Base-by-base conservation (phyloP, 805 yeast genomes). In the Saccharomycopsis javanensis region DNA sequence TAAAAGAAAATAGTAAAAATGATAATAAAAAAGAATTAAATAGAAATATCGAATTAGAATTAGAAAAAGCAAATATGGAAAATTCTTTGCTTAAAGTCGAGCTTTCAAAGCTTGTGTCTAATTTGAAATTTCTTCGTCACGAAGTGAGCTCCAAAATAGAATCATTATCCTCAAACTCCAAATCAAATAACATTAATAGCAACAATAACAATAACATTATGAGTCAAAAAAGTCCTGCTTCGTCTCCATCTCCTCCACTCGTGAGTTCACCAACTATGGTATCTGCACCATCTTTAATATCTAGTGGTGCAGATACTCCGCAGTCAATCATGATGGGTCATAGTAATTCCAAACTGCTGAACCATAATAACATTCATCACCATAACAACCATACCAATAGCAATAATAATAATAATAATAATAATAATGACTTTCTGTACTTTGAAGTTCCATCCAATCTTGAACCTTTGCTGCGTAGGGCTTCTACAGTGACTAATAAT, bases 1-100 rank as follows among this genome's bases (percentile, higher is more conserved):
- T 34, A 3, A 42, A 15, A 16, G 23, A 15, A 20, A 38, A 18
- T 5, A 45, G n/a, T n/a, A 15, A 20, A 8, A n/a, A 42, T n/a
- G 15, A 23, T 20, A 42, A 8, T 42, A 42, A 20, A n/a, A 35
- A 15, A 20, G 42, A 35, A 35, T 5, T 35, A 16, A 62, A 64
- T 31, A 67, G 69, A 54, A 74, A 73, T 1, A 59, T 74, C 15
- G 76, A 74, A 55, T 68, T 66, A 30, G 76, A 74, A 54, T 69
- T 77, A n/a, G 58, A 70, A 51, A 70, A 71, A 52, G 72, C 76
- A 53, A 75, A 74, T 57, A 75, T 75, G 59, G 80, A 77, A 58
- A 77, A 77, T 61, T 71, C 73, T 59, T 67, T 67, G 50, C 62
- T 77, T 46, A 77, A 76, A 64, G 60, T 71, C 35, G 77, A 77